These are phyloP conservation scores for Apiospora aurea DNA, from an alignment of 2,329 filamentous ascomycete genomes.

Conservation along the genomic window DNA sequence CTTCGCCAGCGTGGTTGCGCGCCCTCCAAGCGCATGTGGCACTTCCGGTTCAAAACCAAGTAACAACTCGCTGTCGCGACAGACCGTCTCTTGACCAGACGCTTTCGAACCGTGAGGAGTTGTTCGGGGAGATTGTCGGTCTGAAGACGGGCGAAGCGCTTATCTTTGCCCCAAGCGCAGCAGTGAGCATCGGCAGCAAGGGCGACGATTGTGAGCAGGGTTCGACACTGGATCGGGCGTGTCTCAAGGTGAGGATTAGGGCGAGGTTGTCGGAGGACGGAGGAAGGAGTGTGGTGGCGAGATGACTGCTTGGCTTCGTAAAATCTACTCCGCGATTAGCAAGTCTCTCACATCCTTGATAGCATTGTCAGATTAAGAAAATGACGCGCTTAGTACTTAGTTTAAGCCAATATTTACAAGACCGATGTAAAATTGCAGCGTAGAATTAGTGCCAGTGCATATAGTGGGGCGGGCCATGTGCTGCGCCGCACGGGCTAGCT, in stretches of 20 bases:
- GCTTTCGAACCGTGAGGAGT: constrained; percentile 1
- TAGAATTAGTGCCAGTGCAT: neutral
- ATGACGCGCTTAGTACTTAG: neutral
- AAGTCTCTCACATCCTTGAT: neutral
- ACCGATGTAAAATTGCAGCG: neutral
- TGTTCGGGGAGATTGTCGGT: neutral
- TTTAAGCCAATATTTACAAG: neutral
- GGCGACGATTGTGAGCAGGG: neutral
- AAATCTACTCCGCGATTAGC: neutral
- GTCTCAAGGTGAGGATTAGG: neutral
- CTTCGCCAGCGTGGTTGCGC: constrained; percentile 15
- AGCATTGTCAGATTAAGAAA: neutral
- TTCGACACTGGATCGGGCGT: neutral
- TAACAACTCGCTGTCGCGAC: neutral
- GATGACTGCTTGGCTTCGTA: neutral
- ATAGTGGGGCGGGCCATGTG: neutral
- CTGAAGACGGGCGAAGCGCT: constrained; percentile 19
- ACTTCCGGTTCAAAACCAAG: constrained; percentile 2
- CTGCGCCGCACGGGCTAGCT: neutral
- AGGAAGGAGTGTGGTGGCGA: neutral
- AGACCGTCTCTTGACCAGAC: neutral
- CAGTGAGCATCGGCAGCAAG: neutral
- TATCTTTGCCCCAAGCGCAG: constrained; percentile 10
- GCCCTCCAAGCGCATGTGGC: constrained; percentile 10
- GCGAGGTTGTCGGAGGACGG: constrained; percentile 13